Base-by-base conservation (phyloP, 2,329 filamentous ascomycete genomes). In the Penicillium sp. region DNA sequence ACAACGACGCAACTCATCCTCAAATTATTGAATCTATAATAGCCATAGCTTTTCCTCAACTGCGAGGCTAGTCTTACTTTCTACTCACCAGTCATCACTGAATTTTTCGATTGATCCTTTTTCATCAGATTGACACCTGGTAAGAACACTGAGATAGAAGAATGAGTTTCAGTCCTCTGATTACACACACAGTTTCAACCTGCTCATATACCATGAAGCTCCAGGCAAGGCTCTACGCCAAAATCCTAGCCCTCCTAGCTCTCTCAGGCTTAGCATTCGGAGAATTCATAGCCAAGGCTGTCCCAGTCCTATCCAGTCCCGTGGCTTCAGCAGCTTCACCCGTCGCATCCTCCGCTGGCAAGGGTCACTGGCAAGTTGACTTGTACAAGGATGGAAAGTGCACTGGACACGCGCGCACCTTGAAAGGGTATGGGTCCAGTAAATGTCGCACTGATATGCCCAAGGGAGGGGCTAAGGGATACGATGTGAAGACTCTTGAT, bases 371-470 rank as follows among this genome's bases (percentile, higher is more conserved):
- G 56, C 41, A 42, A 28, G 52, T 61, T 34, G 41, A 45, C 5
- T 43, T 61, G 1, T 61, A 51, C 39, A 39, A 53, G 7, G 45
- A 50, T 33, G 44, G 47, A 4, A 28, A 49, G 2, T 61, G 57
- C 26, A 38, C 9, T 2, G 52, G 54, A 9, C 15, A 26, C 3
- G 33, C 29, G 5, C 26, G 24, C 26, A 53, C 12, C 6, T 48
- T 49, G 16, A 29, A 29, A 12, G 58, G 58, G 0, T 13, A 28
- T 3, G 58, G 54, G 6, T 43, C 58, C 1, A 50, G 28, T 3
- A 45, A 15, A 4, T 59, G 57, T 18, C 47, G 21, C n/a, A 49
- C 10, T 2, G 49, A 55, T 10, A 9, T 57, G 12, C 46, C 50
- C 9, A 36, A 18, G 2, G 34, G 42, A 6, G 50, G 52, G 3